Evolutionary conservation across 768 basidiomycete genomes (phyloP).

Genomic region (Serendipita sp.): DNA sequence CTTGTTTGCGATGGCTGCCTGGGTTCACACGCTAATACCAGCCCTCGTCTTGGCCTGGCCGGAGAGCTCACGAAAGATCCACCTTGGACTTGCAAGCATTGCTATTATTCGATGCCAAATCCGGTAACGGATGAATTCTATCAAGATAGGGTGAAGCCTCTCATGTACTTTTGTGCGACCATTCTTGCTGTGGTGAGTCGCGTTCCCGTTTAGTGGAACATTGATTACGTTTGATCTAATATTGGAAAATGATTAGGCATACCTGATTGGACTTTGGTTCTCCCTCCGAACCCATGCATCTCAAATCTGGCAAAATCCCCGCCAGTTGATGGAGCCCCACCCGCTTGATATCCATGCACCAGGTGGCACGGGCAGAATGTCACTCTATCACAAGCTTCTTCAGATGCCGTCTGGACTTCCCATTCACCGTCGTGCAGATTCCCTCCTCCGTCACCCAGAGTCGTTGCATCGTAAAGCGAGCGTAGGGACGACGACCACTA

Average conservation of each 20-base stretch:
- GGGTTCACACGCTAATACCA: slow-evolving; percentile 11
- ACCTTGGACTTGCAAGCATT: slow-evolving; percentile 80
- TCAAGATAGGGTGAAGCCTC: slow-evolving; percentile 80
- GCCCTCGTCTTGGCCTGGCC: slow-evolving; percentile 8
- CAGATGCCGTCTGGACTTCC: slow-evolving; percentile 18
- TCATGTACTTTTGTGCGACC: slow-evolving; percentile 93
- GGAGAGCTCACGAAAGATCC: slow-evolving; percentile 17
- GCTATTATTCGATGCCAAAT: slow-evolving; percentile 89
- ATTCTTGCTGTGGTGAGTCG: slow-evolving; percentile 71
- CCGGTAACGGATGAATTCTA: slow-evolving; percentile 93
- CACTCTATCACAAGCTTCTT: slow-evolving; percentile 45
- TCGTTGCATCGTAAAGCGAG: slow-evolving; percentile 32
- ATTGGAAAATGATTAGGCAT: slow-evolving; percentile 43
- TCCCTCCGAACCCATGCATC: slow-evolving; percentile 93
- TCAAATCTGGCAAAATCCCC: slow-evolving; percentile 99
- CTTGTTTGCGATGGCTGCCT: slow-evolving; percentile 75
- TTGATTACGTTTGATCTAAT: neutral
- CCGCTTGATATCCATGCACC: slow-evolving; percentile 38
- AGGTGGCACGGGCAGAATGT: slow-evolving; percentile 30
- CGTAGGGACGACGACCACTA: slow-evolving; percentile 18
- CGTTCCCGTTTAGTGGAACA: neutral
- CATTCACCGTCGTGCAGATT: slow-evolving; percentile 10
- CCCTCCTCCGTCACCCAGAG: slow-evolving; percentile 12
- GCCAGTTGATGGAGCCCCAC: slow-evolving; percentile 44
- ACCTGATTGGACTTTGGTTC: slow-evolving; percentile 95